phyloP scores from a whole-genome alignment of 495 filamentous ascomycete genomes.

The Hapsidospora chrysogenum region DNA sequence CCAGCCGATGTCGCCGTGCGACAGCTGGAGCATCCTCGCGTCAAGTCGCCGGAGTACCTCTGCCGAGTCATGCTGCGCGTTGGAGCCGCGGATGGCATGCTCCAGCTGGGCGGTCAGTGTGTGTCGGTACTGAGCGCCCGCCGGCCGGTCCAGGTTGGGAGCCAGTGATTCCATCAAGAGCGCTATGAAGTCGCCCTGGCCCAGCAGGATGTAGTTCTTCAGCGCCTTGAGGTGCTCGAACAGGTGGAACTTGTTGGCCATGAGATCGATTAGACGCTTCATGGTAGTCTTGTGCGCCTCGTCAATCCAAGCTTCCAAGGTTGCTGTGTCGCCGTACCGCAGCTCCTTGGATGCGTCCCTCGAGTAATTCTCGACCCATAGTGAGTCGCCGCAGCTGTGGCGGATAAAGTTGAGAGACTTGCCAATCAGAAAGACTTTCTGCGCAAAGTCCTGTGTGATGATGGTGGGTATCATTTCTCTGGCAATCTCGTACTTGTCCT shows the following conservation, averaged over 20 bases:
- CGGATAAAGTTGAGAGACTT: slow-evolving; percentile 98
- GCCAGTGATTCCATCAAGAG: slow-evolving; percentile 93
- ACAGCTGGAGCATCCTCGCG: slow-evolving; percentile 88
- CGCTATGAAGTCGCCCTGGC: slow-evolving; percentile 94
- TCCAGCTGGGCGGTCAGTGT: slow-evolving; percentile 93
- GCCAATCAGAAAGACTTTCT: slow-evolving; percentile 91
- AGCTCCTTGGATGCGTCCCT: slow-evolving; percentile 86
- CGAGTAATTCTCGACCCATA: slow-evolving; percentile 95
- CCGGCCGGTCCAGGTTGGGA: slow-evolving; percentile 84
- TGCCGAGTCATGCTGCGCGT: slow-evolving; percentile 88
- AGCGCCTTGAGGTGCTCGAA: slow-evolving; percentile 85
- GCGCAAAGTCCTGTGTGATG: slow-evolving; percentile 77
- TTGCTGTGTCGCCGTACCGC: slow-evolving; percentile 84
- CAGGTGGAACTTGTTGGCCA: slow-evolving; percentile 83
- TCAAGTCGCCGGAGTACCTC: slow-evolving; percentile 87
- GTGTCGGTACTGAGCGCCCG: slow-evolving; percentile 85
- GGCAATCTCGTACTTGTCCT: slow-evolving; percentile 86
- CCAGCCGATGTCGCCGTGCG: slow-evolving; percentile 96
- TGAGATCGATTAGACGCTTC: slow-evolving; percentile 84
- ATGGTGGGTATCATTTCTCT: slow-evolving; percentile 82
- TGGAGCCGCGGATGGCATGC: slow-evolving; percentile 91
- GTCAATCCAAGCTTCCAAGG: slow-evolving; percentile 80
- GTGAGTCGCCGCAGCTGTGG: slow-evolving; percentile 79
- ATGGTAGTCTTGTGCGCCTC: slow-evolving; percentile 96
- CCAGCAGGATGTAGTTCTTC: slow-evolving; percentile 87